phyloP scores from a whole-genome alignment of 208 protist species.

The Leishmania guyanensis region DNA sequence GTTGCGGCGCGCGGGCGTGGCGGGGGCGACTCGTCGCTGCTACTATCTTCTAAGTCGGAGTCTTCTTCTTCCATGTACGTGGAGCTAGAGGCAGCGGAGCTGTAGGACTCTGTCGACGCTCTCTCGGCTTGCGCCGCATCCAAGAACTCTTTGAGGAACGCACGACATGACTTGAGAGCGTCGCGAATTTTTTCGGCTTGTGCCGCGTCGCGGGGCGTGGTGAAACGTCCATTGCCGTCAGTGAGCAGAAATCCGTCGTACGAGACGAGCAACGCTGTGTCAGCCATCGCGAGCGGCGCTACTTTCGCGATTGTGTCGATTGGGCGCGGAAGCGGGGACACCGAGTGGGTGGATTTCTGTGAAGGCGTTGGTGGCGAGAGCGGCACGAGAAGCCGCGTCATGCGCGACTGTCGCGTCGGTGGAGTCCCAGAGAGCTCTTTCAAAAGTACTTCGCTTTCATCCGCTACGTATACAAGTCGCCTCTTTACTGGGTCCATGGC shows the following conservation, averaged over 20 bases:
- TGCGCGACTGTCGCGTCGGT: slow-evolving; percentile 46
- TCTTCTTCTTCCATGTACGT: slow-evolving; percentile 35
- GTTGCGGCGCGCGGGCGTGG: not conserved
- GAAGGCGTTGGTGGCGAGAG: slow-evolving; percentile 36
- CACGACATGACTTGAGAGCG: slow-evolving; percentile 47
- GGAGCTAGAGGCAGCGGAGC: slow-evolving; percentile 28
- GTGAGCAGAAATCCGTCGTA: slow-evolving; percentile 69
- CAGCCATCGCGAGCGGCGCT: slow-evolving; percentile 7
- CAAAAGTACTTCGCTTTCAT: slow-evolving; percentile 61
- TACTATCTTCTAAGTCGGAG: slow-evolving; percentile 20
- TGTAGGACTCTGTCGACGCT: slow-evolving; percentile 15
- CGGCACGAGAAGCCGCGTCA: slow-evolving; percentile 42
- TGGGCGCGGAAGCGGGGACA: slow-evolving; percentile 18
- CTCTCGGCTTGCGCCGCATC: not conserved
- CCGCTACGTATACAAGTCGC: slow-evolving; percentile 72
- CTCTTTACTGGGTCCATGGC: slow-evolving; percentile 54
- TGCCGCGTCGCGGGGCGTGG: slow-evolving; percentile 40
- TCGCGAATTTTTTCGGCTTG: slow-evolving; percentile 43
- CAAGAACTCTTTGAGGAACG: slow-evolving; percentile 37
- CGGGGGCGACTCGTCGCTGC: slow-evolving; percentile 16
- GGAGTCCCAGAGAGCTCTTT: slow-evolving; percentile 57
- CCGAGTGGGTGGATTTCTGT: slow-evolving; percentile 7
- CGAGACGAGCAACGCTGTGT: slow-evolving; percentile 59
- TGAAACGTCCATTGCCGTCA: slow-evolving; percentile 57
- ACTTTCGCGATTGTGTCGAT: not conserved